Evolutionary conservation across 2,329 filamentous ascomycete species (phyloP).

Genomic region (Fusarium sambucinum): DNA sequence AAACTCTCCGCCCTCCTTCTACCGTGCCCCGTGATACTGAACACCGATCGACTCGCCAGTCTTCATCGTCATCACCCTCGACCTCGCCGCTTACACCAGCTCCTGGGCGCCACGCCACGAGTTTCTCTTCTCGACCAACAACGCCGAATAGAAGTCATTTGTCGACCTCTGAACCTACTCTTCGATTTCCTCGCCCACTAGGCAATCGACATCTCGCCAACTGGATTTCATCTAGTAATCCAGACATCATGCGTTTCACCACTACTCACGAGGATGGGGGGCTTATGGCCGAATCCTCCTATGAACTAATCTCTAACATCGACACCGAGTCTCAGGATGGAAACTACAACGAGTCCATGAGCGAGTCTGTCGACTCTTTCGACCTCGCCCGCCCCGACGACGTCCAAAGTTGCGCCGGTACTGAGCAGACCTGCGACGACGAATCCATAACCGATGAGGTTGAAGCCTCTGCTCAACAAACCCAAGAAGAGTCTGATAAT

Average conservation of each 20-base stretch:
- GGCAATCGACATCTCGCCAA: constrained; percentile 68
- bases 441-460: constrained; percentile 54
- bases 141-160: constrained; percentile 42
- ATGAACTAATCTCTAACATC: constrained; percentile 66
- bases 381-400: constrained; percentile 64
- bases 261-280: constrained; percentile 62
- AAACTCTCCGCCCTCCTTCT: constrained; percentile 47
- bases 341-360: constrained; percentile 60
- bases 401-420: constrained; percentile 63
- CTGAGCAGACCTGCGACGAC: constrained; percentile 62
- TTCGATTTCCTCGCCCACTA: constrained; percentile 68
- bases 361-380: constrained; percentile 64
- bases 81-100: constrained; percentile 41
- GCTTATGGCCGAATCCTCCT: constrained; percentile 65
- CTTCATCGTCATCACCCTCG: constrained; percentile 38
- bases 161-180: constrained; percentile 61
- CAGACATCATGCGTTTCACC: constrained; percentile 66
- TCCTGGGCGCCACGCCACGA: constrained; percentile 35
- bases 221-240: constrained; percentile 70
- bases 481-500: constrained; percentile 19
- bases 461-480: constrained; percentile 34
- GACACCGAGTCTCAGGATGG: constrained; percentile 67
- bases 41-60: constrained; percentile 45
- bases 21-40: constrained; percentile 50
- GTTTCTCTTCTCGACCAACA: constrained; percentile 32